phyloP scores from a whole-genome alignment of 2,329 filamentous ascomycete genomes.

The Mycocentrospora acerina region DNA sequence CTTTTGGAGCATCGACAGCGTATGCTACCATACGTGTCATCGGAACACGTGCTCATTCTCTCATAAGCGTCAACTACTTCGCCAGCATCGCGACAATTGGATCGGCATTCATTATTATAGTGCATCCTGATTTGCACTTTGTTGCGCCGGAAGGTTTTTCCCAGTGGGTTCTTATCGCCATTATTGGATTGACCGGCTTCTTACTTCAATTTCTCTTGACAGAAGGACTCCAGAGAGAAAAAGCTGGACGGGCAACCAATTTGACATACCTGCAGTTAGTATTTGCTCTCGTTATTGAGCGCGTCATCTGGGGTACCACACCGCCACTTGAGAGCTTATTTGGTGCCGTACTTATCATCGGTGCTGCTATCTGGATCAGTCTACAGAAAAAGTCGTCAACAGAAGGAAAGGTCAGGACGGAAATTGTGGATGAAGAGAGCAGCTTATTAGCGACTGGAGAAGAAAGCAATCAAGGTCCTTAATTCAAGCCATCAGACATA shows the following conservation, averaged over 20 bases:
- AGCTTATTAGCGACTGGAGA: conserved; percentile 15
- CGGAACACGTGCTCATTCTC: conserved; percentile 72
- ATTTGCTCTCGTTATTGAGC: conserved; percentile 64
- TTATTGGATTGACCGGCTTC: conserved; percentile 72
- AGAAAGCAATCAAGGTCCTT: not conserved
- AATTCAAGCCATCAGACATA: no score
- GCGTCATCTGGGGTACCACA: conserved; percentile 53
- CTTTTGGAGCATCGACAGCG: conserved; percentile 70
- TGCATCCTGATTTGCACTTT: conserved; percentile 57
- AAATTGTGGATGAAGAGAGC: conserved; percentile 22
- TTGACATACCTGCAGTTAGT: conserved; percentile 68
- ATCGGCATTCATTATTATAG: conserved; percentile 58
- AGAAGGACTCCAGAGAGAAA: conserved; percentile 69
- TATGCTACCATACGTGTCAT: conserved; percentile 77
- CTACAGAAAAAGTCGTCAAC: conserved; percentile 21
- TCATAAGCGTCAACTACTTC: conserved; percentile 83
- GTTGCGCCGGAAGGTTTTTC: conserved; percentile 52
- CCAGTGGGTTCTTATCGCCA: conserved; percentile 67
- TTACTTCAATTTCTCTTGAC: conserved; percentile 80
- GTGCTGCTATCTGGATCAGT: conserved; percentile 28
- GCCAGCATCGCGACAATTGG: conserved; percentile 67
- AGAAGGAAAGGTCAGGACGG: conserved; percentile 7
- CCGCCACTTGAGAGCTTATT: conserved; percentile 25
- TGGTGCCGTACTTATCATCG: conserved; percentile 27
- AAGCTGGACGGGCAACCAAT: conserved; percentile 59